Base-by-base conservation (phyloP, 306 rosid species). In the Gastrolobium villosum region DNA sequence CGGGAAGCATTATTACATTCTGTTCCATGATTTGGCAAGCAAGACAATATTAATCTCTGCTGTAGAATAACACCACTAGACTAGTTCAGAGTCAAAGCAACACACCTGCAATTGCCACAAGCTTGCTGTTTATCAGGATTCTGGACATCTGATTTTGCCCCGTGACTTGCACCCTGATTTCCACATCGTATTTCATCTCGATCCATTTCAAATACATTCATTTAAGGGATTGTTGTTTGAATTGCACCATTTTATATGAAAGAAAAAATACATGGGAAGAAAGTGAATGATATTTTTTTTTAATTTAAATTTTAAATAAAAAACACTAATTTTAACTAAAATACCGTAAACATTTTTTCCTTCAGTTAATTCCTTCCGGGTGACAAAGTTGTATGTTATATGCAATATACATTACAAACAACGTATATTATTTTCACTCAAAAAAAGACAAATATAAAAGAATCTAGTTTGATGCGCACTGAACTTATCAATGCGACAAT, bases 71-170 rank as follows among this genome's bases (percentile, higher is more conserved):
- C 26, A 20, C 26, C 26, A 20, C 26, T 20, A 20, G 26, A 20
- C 26, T 20, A 8, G 65, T 10, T 7, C 40, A 31, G 14, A 9
- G 15, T 63, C 69, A 13, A 52, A 8, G 9, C n/a, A 20, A 20
- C 26, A 10, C 67, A 62, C 26, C 26, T 61, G 35, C 34, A 6
- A 40, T 5, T 5, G 32, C 10, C 32, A 32, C 13, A 76, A 49
- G 53, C 72, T 26, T 15, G 14, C 44, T 36, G 66, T 46, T 46
- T 39, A 35, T 50, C 20, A 60, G 7, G 36, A 60, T 39, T 50
- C 46, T 39, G 2, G 10, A 78, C 62, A 54, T 48, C 54, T 53
- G 79, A 32, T 34, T 63, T 13, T 53, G 10, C 74, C 69, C 52
- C 8, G 53, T 46, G 5, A 64, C 70, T 13, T 54, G 50, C 40